These are phyloP conservation scores for Hypomyces rosellus DNA, from an alignment of 2,329 filamentous ascomycete genomes.

Conservation along the genomic window DNA sequence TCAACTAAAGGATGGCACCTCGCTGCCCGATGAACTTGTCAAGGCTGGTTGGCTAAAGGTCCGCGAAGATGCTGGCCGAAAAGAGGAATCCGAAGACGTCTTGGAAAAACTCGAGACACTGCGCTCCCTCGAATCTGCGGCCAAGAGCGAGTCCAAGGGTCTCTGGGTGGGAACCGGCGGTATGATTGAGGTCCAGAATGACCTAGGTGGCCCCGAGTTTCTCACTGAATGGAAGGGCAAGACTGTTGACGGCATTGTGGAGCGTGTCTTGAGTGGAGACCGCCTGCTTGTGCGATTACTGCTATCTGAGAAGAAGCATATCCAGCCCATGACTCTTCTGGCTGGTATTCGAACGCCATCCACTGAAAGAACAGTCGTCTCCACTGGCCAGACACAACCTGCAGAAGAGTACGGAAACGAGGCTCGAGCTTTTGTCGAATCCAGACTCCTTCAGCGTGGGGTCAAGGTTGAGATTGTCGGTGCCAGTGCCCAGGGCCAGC, in stretches of 20 bases:
- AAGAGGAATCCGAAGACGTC: constrained; percentile 77
- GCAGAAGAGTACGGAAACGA: constrained; percentile 89
- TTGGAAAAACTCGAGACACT: constrained; percentile 69
- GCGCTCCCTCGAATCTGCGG: constrained; percentile 68
- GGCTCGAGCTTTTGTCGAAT: constrained; percentile 80
- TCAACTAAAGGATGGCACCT: constrained; percentile 66
- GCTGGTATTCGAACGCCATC: constrained; percentile 84
- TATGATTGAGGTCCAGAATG: constrained; percentile 71
- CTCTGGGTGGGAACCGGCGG: constrained; percentile 65
- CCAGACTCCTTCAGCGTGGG: constrained; percentile 76
- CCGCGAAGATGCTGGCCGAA: constrained; percentile 86
- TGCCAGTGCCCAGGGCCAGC: constrained; percentile 79
- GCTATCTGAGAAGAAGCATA: constrained; percentile 73
- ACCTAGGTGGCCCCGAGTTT: constrained; percentile 73
- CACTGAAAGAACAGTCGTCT: constrained; percentile 76
- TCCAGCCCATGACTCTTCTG: constrained; percentile 81
- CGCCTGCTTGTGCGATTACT: constrained; percentile 79
- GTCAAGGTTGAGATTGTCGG: constrained; percentile 80
- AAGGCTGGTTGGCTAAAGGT: constrained; percentile 90
- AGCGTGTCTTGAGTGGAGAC: constrained; percentile 87
- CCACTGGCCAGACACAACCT: constrained; percentile 72
- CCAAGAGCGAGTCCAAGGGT: constrained; percentile 72
- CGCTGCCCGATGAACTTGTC: constrained; percentile 75
- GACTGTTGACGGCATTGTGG: constrained; percentile 77
- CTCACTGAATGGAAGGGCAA: constrained; percentile 80